Evolutionary conservation across 176 grass and related monocot species (phyloP), one percentile per base, ranked within the genome.

Genomic region (Otatea glauca): DNA sequence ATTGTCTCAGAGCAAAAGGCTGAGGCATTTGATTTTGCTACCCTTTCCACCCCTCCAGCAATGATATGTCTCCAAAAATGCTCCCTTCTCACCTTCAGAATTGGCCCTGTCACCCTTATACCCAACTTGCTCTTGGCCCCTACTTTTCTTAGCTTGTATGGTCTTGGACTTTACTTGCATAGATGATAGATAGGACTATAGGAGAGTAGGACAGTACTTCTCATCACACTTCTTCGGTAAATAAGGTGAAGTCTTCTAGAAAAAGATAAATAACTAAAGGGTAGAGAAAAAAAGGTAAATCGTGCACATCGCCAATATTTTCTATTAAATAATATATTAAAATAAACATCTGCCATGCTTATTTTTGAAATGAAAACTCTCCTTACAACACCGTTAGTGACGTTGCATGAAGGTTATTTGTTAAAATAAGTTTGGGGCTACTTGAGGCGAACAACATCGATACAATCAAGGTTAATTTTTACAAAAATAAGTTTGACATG

Each of bases 21-120:
- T 41, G 21, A 25, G 65, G 7, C 29, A 58, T 80, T 80, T 65
- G n/a, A n/a, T n/a, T 80, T 80, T 58, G 44, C 41, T 60, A 18
- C 62, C 34, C 51, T 83, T 86, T 70, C 59, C 49, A 65, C 60
- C 69, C 68, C 25, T 66, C 29, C 29, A 6, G 71, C 49, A 67
- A 84, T 87, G 47, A 89, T 92, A 64, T 84, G 79, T 67, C 79
- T 55, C 38, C 60, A 72, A 44, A 86, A 84, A 77, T 92, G 77
- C 77, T 88, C 80, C 83, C 76, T 76, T 72, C 81, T n/a, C 55
- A 81, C 80, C 47, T 6, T 84, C 74, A 80, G 20, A 84, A 51
- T 68, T 77, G 76, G 81, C 76, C 70, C 16, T 92, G 76, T 50
- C 84, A 73, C 75, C 91, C 87, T 55, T 80, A 87, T 61, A 87